Evolutionary conservation across 2,329 filamentous ascomycete species (phyloP).

Genomic region (Orbilia oligospora): DNA sequence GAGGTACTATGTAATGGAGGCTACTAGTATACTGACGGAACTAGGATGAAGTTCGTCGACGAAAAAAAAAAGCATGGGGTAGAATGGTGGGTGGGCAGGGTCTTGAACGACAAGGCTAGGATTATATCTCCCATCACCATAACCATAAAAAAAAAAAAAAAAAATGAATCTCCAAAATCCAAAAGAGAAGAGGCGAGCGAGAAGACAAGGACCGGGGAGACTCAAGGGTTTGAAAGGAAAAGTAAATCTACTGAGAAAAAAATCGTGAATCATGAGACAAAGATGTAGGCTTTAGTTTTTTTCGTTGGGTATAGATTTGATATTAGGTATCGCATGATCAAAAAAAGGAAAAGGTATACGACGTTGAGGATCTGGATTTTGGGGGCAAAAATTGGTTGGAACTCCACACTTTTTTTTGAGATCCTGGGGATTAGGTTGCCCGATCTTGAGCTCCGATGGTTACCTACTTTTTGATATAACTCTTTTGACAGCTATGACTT

Average conservation of each 20-base stretch:
- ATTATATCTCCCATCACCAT: constrained; percentile 7
- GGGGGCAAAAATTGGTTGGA: constrained; percentile 21
- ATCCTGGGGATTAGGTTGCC: constrained; percentile 18
- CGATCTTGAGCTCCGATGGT: constrained; percentile 28
- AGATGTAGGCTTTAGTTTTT: neutral
- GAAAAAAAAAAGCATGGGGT: constrained; percentile 35
- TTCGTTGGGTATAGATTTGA: neutral
- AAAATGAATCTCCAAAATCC: constrained; percentile 9
- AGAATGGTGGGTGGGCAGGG: constrained; percentile 33
- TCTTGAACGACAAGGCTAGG: constrained; percentile 24
- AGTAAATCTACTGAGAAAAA: neutral
- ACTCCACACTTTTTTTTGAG: constrained; percentile 11
- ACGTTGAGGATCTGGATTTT: neutral
- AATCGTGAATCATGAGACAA: constrained; percentile 44
- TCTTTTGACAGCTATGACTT: constrained; percentile 24
- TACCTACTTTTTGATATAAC: constrained; percentile 11
- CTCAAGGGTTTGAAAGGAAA: neutral
- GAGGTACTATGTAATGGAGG: neutral
- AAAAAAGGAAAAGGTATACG: neutral
- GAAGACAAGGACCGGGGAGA: constrained; percentile 29
- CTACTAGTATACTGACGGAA: neutral
- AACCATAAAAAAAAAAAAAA: constrained; percentile 4
- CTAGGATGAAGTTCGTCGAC: neutral
- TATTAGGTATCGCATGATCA: constrained; percentile 33
- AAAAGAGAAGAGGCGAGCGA: constrained; percentile 48